These are phyloP conservation scores for Cyclotella choctawhatcheeana DNA, from an alignment of 108 stramenopile genomes.

Conservation along the genomic window DNA sequence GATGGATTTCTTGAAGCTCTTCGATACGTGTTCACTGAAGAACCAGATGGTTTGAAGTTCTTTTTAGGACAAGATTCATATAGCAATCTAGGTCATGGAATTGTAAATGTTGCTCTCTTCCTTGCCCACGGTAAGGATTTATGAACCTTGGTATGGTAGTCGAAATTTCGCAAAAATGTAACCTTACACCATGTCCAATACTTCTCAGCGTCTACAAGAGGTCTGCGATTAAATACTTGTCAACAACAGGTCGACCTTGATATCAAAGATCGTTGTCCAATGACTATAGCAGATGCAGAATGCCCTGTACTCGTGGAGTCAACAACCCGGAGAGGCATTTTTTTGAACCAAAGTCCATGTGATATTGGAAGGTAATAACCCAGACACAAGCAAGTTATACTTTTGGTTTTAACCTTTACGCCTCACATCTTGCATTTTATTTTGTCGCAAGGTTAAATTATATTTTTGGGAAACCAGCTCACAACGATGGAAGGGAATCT, in stretches of 20 bases:
- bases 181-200: too few species aligned
- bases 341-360: constrained; percentile 38
- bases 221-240: constrained; percentile 21
- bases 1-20: constrained; percentile 44
- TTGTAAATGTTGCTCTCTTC: constrained; percentile 31
- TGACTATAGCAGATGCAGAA: constrained; percentile 4
- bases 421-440: background rate
- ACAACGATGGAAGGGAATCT: constrained; percentile 25
- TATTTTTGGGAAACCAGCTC: constrained; percentile 41
- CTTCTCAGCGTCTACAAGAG: background rate
- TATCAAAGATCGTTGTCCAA: constrained; percentile 13
- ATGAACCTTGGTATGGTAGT: too few species aligned
- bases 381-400: background rate
- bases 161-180: too few species aligned
- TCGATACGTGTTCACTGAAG: constrained; percentile 22
- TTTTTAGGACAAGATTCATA: constrained; percentile 26
- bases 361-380: constrained; percentile 48
- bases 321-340: constrained; percentile 31
- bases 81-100: constrained; percentile 17
- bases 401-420: background rate
- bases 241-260: constrained; percentile 13
- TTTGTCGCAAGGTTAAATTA: constrained; percentile 52
- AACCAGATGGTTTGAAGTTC: constrained; percentile 18
- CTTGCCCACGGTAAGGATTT: constrained; percentile 33
- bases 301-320: constrained; percentile 23